Percentiles rank a stretch among this genome's conserved stretches.
Conservation (phyloP, 2,329 filamentous ascomycete species). For the Colletotrichum lindemuthianum region DNA sequence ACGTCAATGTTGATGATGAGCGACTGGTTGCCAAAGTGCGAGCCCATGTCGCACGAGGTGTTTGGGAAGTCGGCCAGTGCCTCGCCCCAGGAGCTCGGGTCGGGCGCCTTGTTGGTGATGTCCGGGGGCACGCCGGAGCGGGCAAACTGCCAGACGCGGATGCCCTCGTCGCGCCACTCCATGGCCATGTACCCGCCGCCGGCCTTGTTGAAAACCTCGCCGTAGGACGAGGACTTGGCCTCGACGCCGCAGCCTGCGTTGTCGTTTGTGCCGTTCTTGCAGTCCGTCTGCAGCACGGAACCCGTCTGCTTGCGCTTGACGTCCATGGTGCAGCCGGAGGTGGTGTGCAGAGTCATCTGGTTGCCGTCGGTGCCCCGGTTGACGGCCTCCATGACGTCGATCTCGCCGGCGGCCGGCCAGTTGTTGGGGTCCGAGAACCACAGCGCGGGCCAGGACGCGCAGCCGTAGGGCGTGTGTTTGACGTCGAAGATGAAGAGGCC, state of each 20-base stretch:
- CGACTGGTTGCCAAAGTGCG: conserved; percentile 72
- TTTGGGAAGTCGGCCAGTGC: conserved; percentile 73
- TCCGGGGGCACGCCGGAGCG: conserved; percentile 60
- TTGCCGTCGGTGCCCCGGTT: conserved; percentile 66
- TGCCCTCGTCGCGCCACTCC: conserved; percentile 69
- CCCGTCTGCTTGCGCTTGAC: conserved; percentile 66
- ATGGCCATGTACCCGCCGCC: conserved; percentile 70
- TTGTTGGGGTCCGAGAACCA: conserved; percentile 71
- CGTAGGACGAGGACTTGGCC: conserved; percentile 56
- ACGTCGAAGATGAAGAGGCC: conserved; percentile 77
- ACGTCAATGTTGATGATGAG: conserved; percentile 75
- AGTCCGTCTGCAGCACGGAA: conserved; percentile 52
- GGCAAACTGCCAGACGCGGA: conserved; percentile 71
- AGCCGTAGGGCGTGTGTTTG: conserved; percentile 70
- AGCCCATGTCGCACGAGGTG: conserved; percentile 67
- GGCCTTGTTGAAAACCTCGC: conserved; percentile 59
- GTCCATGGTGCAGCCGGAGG: conserved; percentile 59
- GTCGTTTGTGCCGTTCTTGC: conserved; percentile 59
- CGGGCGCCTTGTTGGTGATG: conserved; percentile 61
- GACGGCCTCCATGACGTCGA: conserved; percentile 69
- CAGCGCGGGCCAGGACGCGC: conserved; percentile 72
- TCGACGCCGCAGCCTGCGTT: conserved; percentile 69
- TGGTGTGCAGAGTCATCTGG: conserved; percentile 69
- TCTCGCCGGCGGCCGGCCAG: conserved; percentile 73
- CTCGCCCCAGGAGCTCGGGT: conserved; percentile 70